Evolutionary conservation across 2,329 filamentous ascomycete genomes (phyloP), one percentile per base, ranked within the genome.

Genomic region (Trichoderma brevicompactum): DNA sequence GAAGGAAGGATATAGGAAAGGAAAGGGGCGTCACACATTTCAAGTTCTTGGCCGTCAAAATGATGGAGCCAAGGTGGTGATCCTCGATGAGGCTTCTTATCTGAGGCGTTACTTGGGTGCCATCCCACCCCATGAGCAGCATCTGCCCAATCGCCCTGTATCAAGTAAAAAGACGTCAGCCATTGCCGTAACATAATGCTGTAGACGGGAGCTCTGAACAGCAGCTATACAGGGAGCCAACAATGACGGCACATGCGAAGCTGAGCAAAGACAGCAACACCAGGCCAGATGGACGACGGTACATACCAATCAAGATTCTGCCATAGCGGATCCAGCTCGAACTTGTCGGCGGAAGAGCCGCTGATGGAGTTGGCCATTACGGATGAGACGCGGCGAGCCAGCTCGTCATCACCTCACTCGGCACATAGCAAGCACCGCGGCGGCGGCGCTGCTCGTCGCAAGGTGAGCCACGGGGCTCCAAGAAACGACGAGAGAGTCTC

Each of bases 71-170:
- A 54, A 99, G 83, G 76, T 98, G 91, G 75, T 94, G 88, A 70
- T 92, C 85, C 75, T 92, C 88, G 73, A 96, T 95, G 70, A 94
- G 84, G 71, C 87, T 89, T 69, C 87, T 87, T 75, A 95, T 93
- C 77, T 94, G 91, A 67, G 91, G 91, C 32, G 91, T 94, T 62
- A 95, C 89, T 75, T 91, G 86, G 64, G 90, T 92, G 67, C 92
- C 92, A 81, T 95, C 91, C 83, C 92, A 96, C 76, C 91, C 91
- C 89, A 93, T 92, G 76, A 91, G 89, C 77, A 92, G 83, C 81
- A 89, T 85, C 81, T 92, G 90, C 67, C 90, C 90, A 81, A 92
- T 88, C 67, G 86, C 85, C 83, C 87, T 89, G 73, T 67, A 70
- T 44, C 44, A 52, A 70, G 67, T 65, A 28, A 66, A 43, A 13